These are phyloP conservation scores for Xylaria venustula DNA, from an alignment of 495 filamentous ascomycete species.

Conservation along the genomic window DNA sequence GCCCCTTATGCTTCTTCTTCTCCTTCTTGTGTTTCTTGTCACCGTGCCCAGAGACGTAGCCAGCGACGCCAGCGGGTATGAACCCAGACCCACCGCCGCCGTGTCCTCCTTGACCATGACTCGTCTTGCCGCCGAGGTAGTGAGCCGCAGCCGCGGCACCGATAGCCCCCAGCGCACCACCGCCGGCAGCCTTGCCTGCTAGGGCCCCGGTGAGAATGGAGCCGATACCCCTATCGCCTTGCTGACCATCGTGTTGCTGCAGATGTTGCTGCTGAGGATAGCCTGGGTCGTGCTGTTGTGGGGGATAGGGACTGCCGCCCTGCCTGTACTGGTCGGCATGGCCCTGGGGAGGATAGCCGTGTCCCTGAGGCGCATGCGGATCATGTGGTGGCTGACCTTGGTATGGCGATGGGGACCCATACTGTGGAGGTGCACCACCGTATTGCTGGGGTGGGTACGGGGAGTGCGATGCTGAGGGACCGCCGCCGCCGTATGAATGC, in stretches of 20 bases:
- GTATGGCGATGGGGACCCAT: conserved; percentile 21
- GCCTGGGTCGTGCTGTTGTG: conserved; percentile 17
- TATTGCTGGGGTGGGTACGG: conserved; percentile 20
- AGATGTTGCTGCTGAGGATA: conserved; percentile 19
- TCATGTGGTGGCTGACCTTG: conserved; percentile 22
- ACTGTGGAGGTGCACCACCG: conserved; percentile 21
- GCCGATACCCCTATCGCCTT: conserved; percentile 24
- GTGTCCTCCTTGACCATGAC: conserved; percentile 11
- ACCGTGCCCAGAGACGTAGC: conserved; percentile 18
- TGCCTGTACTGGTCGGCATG: conserved; percentile 23
- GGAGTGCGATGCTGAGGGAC: conserved; percentile 19
- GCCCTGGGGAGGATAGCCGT: conserved; percentile 25
- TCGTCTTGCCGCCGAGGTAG: conserved; percentile 14
- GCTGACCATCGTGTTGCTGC: conserved; percentile 16
- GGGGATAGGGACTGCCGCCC: conserved; percentile 16
- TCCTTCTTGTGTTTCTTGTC: conserved; percentile 31
- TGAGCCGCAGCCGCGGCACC: conserved; percentile 21
- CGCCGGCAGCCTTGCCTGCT: conserved; percentile 14
- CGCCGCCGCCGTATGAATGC: conserved; percentile 20
- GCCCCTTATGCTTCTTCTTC: conserved; percentile 22
- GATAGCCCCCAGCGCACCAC: conserved; percentile 15
- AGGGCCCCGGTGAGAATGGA: conserved; percentile 20
- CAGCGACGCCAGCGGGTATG: conserved; percentile 11
- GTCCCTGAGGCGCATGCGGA: conserved; percentile 18
- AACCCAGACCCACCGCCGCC: conserved; percentile 9